Percentiles rank a stretch among this genome's conserved stretches.
These are phyloP conservation scores for Coniochaeta hoffmannii DNA, from an alignment of 2,329 filamentous ascomycete genomes.

Conservation along the genomic window DNA sequence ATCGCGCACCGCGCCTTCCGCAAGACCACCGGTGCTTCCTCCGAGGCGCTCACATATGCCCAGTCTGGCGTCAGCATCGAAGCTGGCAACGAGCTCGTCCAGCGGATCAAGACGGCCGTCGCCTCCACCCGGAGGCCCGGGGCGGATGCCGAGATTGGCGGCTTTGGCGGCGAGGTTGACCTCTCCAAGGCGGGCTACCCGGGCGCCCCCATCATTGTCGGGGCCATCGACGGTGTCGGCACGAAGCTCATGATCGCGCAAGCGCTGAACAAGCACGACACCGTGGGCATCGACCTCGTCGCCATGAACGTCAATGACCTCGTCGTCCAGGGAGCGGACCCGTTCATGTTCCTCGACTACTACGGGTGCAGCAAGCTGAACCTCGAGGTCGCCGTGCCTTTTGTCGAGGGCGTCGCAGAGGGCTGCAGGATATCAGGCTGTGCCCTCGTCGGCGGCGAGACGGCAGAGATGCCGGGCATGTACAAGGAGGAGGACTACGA, in stretches of 20 bases:
- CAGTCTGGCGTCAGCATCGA: conserved; percentile 91
- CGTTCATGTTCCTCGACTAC: conserved; percentile 96
- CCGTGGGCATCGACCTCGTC: conserved; percentile 92
- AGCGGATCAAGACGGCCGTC: conserved; percentile 87
- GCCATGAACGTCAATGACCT: conserved; percentile 99
- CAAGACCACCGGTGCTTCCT: conserved; percentile 24
- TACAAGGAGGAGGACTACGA: conserved; percentile 88
- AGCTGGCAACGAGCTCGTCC: conserved; percentile 85
- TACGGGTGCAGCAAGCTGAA: conserved; percentile 89
- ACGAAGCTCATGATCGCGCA: conserved; percentile 97
- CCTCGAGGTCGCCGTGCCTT: conserved; percentile 68
- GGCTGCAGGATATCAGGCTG: conserved; percentile 82
- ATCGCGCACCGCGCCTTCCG: conserved; percentile 75
- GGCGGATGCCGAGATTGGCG: conserved; percentile 88
- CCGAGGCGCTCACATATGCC: conserved; percentile 74
- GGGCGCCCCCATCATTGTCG: conserved; percentile 74
- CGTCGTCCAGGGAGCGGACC: conserved; percentile 89
- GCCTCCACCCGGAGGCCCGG: conserved; percentile 76
- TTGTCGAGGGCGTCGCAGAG: conserved; percentile 82
- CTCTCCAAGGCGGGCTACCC: conserved; percentile 67
- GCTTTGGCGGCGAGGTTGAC: conserved; percentile 86
- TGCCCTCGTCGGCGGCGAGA: conserved; percentile 93
- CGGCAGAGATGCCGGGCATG: conserved; percentile 96
- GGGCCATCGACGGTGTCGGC: conserved; percentile 91
- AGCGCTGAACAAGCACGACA: conserved; percentile 80